Base-by-base conservation (phyloP, 140 eudicot species). In the Cichorium intybus region DNA sequence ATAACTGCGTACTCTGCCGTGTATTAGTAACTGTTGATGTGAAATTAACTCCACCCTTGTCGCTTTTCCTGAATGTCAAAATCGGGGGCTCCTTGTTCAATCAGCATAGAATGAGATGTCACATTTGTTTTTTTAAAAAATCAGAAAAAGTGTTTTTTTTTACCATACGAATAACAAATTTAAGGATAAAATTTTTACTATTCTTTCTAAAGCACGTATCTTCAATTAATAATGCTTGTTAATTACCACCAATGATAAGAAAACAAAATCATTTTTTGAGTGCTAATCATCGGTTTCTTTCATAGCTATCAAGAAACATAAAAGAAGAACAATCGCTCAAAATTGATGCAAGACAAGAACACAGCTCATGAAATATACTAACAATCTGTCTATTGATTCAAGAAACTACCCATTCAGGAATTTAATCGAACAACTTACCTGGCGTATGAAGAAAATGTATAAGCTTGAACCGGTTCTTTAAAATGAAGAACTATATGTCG, bases 401-500 rank as follows among this genome's bases (percentile, higher is more conserved):
- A 24, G 60, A 63, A 63, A 20, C 6, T 28, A 72, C 49, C 63
- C 57, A 63, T 4, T 27, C 48, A 52, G 17, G 50, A 65, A 72
- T 8, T 62, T 53, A 47, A 56, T 52, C 35, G 70, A 53, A 72
- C 64, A 62, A n/a, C 10, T 26, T 71, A 51, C 53, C 59, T 7
- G 67, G 26, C 17, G 59, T 53, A 53, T 24, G 64, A 58, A 16
- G 35, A 18, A 34, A 69, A 57, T 29, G 56, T 50, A 9, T 9
- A 27, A 24, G 24, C 56, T 7, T 33, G 4, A 35, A 39, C 0
- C 23, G 61, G 64, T 51, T 56, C 39, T 64, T 55, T n/a, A 41
- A 53, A 26, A 10, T 11, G 28, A 62, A 11, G 60, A 45, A 28
- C 66, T 63, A 64, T 63, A 39, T 64, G 78, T 73, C 78, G 78